Conservation (phyloP, 768 basidiomycete genomes). For the Collybia sordida region DNA sequence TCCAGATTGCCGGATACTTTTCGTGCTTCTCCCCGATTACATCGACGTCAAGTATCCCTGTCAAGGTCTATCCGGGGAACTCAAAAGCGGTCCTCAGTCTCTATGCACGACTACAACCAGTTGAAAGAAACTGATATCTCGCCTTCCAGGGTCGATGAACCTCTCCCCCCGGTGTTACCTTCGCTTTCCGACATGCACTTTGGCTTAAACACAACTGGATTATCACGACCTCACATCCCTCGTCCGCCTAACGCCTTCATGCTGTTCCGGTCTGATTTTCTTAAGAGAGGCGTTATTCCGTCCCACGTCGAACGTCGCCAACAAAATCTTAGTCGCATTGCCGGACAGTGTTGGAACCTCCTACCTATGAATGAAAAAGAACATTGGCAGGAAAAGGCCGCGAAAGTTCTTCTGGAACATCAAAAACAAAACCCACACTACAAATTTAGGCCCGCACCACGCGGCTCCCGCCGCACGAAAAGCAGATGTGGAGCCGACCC, state of each 20-base stretch:
- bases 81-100: not conserved
- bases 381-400: slow-evolving; percentile 47
- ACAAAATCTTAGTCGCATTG: slow-evolving; percentile 70
- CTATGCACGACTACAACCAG: too few species aligned
- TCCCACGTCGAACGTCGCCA: slow-evolving; percentile 61
- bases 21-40: not conserved
- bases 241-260: slow-evolving; percentile 87
- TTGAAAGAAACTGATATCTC: too few species aligned
- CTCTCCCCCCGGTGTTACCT: too few species aligned
- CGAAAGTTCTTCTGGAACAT: slow-evolving; percentile 46
- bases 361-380: slow-evolving; percentile 45
- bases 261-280: slow-evolving; percentile 71
- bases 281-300: slow-evolving; percentile 46
- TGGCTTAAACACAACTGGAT: not conserved
- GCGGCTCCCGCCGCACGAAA: slow-evolving; percentile 31
- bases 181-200: slow-evolving; percentile 1
- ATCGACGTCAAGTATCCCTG: not conserved
- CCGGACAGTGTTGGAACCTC: slow-evolving; percentile 67
- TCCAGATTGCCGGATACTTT: not conserved
- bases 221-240: slow-evolving; percentile 47
- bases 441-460: slow-evolving; percentile 54
- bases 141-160: too few species aligned
- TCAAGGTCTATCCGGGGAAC: not conserved
- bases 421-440: slow-evolving; percentile 55
- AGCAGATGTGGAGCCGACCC: slow-evolving; percentile 20